Percentiles rank a stretch among this genome's conserved stretches.
Evolutionary conservation across 257 asterid genomes (phyloP).

Genomic region (Solanum clarkiae): DNA sequence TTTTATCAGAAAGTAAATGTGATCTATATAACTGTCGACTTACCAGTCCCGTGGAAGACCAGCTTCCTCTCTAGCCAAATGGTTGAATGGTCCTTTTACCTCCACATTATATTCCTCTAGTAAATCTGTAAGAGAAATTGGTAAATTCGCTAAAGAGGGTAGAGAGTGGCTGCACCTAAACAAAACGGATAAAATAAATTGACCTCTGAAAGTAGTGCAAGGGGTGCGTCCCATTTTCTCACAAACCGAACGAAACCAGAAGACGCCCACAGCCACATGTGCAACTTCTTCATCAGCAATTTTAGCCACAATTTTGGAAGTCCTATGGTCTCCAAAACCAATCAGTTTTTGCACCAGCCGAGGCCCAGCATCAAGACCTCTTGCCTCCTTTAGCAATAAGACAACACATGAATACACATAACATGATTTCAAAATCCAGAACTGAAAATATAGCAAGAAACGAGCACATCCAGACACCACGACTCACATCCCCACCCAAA

Average conservation of each 20-base stretch:
- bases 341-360: slow-evolving; percentile 68
- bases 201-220: slow-evolving; percentile 65
- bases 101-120: slow-evolving; percentile 71
- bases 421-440: not conserved
- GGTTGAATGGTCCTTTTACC: slow-evolving; percentile 81
- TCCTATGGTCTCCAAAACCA: slow-evolving; percentile 80
- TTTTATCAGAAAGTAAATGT: not conserved
- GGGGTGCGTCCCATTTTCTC: slow-evolving; percentile 42
- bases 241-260: slow-evolving; percentile 80
- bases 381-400: slow-evolving; percentile 55
- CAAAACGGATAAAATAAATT: not conserved
- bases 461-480: not conserved
- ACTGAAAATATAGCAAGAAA: not conserved
- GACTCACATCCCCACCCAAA: not conserved
- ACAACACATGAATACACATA: not conserved
- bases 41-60: slow-evolving; percentile 90
- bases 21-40: not conserved
- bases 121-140: slow-evolving; percentile 28
- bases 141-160: not conserved
- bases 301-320: slow-evolving; percentile 68
- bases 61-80: slow-evolving; percentile 69
- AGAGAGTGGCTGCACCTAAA: not conserved
- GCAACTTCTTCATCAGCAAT: slow-evolving; percentile 95
- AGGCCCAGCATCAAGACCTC: slow-evolving; percentile 98
- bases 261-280: slow-evolving; percentile 88